These are phyloP conservation scores for Komagataella mondaviorum DNA, from an alignment of 805 yeast species.

Conservation along the genomic window DNA sequence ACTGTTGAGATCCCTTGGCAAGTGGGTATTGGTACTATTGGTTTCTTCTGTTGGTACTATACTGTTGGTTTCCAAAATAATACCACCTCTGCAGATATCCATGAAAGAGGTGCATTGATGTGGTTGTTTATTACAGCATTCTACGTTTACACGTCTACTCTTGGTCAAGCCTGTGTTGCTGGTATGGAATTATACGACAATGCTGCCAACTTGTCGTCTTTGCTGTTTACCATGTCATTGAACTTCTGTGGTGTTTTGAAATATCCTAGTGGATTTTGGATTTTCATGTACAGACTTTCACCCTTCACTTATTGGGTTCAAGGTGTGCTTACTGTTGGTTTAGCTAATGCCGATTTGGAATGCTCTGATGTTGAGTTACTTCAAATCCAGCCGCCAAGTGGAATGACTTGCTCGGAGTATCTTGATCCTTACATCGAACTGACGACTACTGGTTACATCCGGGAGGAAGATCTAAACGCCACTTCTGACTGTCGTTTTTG, in stretches of 20 bases:
- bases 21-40: constrained; percentile 44
- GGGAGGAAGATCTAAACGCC: constrained; percentile 18
- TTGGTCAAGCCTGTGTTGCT: constrained; percentile 47
- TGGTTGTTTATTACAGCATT: constrained; percentile 28
- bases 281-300: constrained; percentile 61
- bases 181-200: constrained; percentile 45
- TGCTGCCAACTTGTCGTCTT: constrained; percentile 46
- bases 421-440: constrained; percentile 23
- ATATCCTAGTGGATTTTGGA: constrained; percentile 56
- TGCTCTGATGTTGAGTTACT: constrained; percentile 39
- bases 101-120: constrained; percentile 41
- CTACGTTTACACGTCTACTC: constrained; percentile 40
- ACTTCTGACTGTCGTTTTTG: constrained; percentile 53
- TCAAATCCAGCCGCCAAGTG: constrained; percentile 34
- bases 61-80: constrained; percentile 56
- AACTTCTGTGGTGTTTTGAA: constrained; percentile 72
- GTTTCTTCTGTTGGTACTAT: constrained; percentile 54
- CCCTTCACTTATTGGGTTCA: constrained; percentile 58
- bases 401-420: constrained; percentile 44
- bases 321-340: constrained; percentile 39
- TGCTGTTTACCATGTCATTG: constrained; percentile 48
- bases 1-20: constrained; percentile 59
- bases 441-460: constrained; percentile 33
- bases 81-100: constrained; percentile 34
- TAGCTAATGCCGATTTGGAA: constrained; percentile 31